These are phyloP conservation scores for Leccinum subgranulosum DNA, from an alignment of 768 basidiomycete genomes.

Conservation along the genomic window DNA sequence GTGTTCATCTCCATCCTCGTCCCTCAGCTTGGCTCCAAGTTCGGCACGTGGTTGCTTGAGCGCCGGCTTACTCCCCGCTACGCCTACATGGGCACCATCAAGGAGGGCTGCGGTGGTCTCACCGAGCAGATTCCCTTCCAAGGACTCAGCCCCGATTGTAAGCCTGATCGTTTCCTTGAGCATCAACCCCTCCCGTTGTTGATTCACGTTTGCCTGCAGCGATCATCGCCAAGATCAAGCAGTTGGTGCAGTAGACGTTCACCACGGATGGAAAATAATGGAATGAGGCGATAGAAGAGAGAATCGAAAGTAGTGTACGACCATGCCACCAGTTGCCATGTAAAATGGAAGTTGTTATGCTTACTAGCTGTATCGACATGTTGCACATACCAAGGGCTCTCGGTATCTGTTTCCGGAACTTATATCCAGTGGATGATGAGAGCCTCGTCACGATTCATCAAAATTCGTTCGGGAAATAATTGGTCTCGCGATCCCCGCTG, in stretches of 20 bases:
- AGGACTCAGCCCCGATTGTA: slow-evolving; percentile 75
- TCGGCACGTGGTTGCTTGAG: slow-evolving; percentile 84
- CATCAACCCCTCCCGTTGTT: neutral
- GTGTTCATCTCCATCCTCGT: neutral
- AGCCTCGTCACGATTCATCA: too few relatives aligned
- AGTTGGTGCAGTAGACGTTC: slow-evolving; percentile 31
- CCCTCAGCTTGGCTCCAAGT: slow-evolving; percentile 68
- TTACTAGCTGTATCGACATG: too few relatives aligned
- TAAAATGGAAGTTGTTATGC: neutral
- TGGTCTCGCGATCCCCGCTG: too few relatives aligned
- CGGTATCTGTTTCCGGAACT: too few relatives aligned
- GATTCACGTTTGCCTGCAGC: slow-evolving; percentile 27
- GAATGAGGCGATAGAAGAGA: neutral
- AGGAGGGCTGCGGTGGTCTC: slow-evolving; percentile 75
- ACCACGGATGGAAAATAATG: neutral
- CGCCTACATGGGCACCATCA: slow-evolving; percentile 75
- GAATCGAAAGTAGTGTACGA: slow-evolving; percentile 2
- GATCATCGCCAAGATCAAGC: slow-evolving; percentile 45
- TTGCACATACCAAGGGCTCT: too few relatives aligned
- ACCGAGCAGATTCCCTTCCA: slow-evolving; percentile 85
- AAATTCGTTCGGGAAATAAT: too few relatives aligned
- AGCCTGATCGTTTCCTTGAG: slow-evolving; percentile 23
- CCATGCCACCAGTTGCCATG: neutral
- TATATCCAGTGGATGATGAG: too few relatives aligned
- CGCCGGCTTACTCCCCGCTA: slow-evolving; percentile 77